Percentiles rank a stretch among this genome's conserved stretches.
These are phyloP conservation scores for Wolfiporia cocos DNA, from an alignment of 1,284 basidiomycete species.

Conservation along the genomic window DNA sequence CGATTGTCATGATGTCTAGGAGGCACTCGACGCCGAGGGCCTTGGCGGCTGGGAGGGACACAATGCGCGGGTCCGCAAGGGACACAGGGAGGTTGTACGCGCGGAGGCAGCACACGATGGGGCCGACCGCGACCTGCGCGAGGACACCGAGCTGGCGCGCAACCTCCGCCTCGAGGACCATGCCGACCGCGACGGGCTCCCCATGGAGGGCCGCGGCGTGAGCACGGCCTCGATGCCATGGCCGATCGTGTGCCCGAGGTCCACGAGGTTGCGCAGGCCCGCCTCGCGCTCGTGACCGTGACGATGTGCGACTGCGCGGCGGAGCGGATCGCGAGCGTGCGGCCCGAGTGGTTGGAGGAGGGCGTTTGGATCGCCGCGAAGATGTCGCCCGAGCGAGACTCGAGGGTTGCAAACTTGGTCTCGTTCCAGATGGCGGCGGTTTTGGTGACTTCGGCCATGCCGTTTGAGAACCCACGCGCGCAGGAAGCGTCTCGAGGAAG, in stretches of 20 bases:
- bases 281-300: constrained; percentile 91
- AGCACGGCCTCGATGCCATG: constrained; percentile 94
- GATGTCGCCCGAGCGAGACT: constrained; percentile 80
- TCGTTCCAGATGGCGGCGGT: constrained; percentile 97
- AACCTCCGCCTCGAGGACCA: constrained; percentile 92
- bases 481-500: constrained; percentile 90
- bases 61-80: constrained; percentile 70
- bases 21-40: constrained; percentile 78
- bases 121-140: constrained; percentile 84
- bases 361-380: constrained; percentile 78
- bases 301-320: constrained; percentile 85
- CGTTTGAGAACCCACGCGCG: constrained; percentile 94
- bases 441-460: constrained; percentile 99
- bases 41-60: constrained; percentile 63
- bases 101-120: constrained; percentile 78
- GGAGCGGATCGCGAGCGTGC: constrained; percentile 63
- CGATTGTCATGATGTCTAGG: constrained; percentile 89
- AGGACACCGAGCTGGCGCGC: constrained; percentile 82
- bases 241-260: constrained; percentile 95
- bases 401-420: constrained; percentile 78
- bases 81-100: constrained; percentile 86
- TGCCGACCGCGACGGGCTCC: constrained; percentile 89
- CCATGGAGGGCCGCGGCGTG: constrained; percentile 91
- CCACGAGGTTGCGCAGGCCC: constrained; percentile 92
- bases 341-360: constrained; percentile 55